A percentile compares a stretch with the other conserved stretches of the same genome.
phyloP scores from a whole-genome alignment of 371 early-diverging fungal genomes.

The Massospora cicadina region DNA sequence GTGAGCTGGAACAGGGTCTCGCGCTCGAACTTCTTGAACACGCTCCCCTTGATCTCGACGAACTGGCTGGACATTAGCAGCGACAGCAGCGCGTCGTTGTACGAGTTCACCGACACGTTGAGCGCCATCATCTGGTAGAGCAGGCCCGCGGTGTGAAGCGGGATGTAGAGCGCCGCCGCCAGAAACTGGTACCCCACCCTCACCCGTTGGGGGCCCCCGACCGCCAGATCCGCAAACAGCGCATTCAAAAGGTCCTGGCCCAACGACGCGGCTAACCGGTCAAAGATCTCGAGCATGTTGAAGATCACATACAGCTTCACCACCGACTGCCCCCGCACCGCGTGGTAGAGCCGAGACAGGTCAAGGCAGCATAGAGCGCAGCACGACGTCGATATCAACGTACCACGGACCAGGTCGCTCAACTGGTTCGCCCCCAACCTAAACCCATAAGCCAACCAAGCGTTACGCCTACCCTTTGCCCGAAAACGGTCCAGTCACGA shows the following conservation, averaged over 20 bases:
- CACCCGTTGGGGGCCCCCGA: slow-evolving; percentile 20
- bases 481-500: slow-evolving; percentile 20
- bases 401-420: slow-evolving; percentile 69
- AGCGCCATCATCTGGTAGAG: slow-evolving; percentile 90
- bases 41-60: slow-evolving; percentile 91
- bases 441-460: slow-evolving; percentile 13
- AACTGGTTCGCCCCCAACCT: slow-evolving; percentile 56
- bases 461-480: slow-evolving; percentile 15
- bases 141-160: slow-evolving; percentile 69
- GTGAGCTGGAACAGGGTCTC: slow-evolving; percentile 89
- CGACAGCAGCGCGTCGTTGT: slow-evolving; percentile 79
- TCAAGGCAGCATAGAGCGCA: slow-evolving; percentile 58
- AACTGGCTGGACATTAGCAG: slow-evolving; percentile 92
- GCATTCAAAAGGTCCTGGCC: slow-evolving; percentile 90
- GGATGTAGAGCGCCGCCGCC: slow-evolving; percentile 16
- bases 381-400: slow-evolving; percentile 51
- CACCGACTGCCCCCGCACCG: slow-evolving; percentile 84
- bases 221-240: slow-evolving; percentile 42
- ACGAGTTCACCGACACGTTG: slow-evolving; percentile 89
- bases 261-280: slow-evolving; percentile 80
- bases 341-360: slow-evolving; percentile 79
- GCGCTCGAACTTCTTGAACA: slow-evolving; percentile 89
- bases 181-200: slow-evolving; percentile 8
- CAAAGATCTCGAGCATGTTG: slow-evolving; percentile 85
- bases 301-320: slow-evolving; percentile 95